These are phyloP conservation scores for Chrysanthemum makinoi DNA, from an alignment of 129 eudicot genomes.

Conservation along the genomic window DNA sequence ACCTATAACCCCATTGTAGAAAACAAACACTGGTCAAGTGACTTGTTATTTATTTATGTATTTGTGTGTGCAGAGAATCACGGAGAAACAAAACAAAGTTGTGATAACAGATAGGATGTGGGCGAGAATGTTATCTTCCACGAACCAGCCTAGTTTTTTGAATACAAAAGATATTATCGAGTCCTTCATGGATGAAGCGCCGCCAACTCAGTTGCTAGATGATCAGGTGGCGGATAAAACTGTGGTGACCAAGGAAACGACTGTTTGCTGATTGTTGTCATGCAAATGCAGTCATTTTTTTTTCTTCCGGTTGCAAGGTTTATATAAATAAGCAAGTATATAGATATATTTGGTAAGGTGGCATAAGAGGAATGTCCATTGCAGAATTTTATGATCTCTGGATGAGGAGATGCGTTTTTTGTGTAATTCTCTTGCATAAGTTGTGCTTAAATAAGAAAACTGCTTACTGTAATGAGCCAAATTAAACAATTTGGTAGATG, in stretches of 20 bases:
- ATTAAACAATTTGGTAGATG: neutral
- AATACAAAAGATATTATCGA: constrained; percentile 29
- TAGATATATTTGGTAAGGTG: neutral
- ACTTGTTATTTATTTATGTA: neutral
- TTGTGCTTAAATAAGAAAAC: constrained; percentile 21
- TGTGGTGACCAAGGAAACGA: constrained; percentile 24
- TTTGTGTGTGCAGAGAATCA: constrained; percentile 58
- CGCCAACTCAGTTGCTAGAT: constrained; percentile 28
- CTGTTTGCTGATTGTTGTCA: constrained; percentile 22
- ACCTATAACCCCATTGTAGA: neutral
- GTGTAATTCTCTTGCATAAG: constrained; percentile 18
- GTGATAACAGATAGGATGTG: constrained; percentile 97
- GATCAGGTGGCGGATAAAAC: constrained; percentile 28
- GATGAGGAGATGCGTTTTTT: constrained; percentile 14
- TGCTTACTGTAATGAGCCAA: neutral
- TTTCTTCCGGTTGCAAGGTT: neutral
- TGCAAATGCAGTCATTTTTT: neutral
- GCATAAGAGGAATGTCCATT: constrained; percentile 6
- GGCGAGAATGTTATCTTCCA: constrained; percentile 88
- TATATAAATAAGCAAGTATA: constrained; percentile 18
- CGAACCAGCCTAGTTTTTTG: constrained; percentile 87
- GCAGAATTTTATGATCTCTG: constrained; percentile 28
- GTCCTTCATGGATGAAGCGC: constrained; percentile 37
- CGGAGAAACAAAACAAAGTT: constrained; percentile 69
- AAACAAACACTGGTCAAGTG: neutral